Evolutionary conservation across 441 rosid species (phyloP).

Genomic region (Populus hybrid): DNA sequence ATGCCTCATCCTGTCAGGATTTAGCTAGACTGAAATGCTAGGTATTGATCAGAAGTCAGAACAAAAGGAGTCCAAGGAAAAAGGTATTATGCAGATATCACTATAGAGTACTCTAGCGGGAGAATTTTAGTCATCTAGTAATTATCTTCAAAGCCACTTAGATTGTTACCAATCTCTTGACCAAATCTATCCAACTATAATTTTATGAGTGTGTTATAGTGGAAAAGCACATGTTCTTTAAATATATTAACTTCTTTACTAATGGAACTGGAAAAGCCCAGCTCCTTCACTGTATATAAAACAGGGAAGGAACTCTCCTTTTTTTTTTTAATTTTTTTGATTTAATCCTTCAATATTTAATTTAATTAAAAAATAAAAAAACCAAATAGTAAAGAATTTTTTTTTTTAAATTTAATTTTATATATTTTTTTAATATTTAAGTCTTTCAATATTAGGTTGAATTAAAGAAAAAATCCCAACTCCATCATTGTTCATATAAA

Average conservation of each 20-base stretch:
- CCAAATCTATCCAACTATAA: background rate
- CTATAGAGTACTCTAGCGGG: background rate
- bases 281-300: too few species aligned
- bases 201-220: background rate
- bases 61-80: background rate
- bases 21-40: background rate
- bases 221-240: background rate
- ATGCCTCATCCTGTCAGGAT: background rate
- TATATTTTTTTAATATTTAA: too few species aligned
- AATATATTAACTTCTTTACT: background rate
- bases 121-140: background rate
- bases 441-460: too few species aligned
- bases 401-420: too few species aligned
- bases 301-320: too few species aligned
- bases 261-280: too few species aligned
- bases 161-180: background rate
- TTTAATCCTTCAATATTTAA: rapidly evolving
- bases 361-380: too few species aligned
- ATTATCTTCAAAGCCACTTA: background rate
- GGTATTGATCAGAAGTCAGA: background rate
- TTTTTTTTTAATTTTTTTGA: too few species aligned
- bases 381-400: too few species aligned
- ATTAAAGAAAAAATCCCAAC: too few species aligned
- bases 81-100: background rate
- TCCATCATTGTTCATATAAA: too few species aligned